Percentiles rank a stretch among this genome's conserved stretches.
Conservation (phyloP, 2,329 filamentous ascomycete genomes). For the Teratosphaeria viscida region DNA sequence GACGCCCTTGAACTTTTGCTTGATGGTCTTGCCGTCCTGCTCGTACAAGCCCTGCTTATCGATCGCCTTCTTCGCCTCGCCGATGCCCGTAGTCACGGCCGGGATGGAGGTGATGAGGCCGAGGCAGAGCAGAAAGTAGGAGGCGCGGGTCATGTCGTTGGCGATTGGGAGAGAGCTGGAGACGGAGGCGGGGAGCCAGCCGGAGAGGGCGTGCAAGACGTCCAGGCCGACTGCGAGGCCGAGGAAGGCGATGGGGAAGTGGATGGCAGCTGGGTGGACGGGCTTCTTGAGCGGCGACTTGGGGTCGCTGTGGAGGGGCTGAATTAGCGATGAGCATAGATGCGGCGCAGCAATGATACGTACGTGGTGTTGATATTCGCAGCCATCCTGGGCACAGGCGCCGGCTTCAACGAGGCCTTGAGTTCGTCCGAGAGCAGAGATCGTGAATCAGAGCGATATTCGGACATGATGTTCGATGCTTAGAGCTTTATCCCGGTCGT, state of each 20-base stretch:
- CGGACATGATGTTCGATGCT: slow-evolving; percentile 3
- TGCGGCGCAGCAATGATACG: neutral
- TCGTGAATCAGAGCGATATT: slow-evolving; percentile 5
- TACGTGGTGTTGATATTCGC: slow-evolving; percentile 2
- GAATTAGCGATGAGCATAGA: neutral
- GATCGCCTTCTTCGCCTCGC: slow-evolving; percentile 32
- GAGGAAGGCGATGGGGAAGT: slow-evolving; percentile 39
- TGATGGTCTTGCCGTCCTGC: slow-evolving; percentile 25
- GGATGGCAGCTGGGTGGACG: slow-evolving; percentile 36
- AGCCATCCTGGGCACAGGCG: slow-evolving; percentile 4
- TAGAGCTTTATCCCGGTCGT: neutral
- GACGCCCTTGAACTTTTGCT: slow-evolving; percentile 29
- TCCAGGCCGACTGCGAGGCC: slow-evolving; percentile 33
- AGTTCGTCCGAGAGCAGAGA: slow-evolving; percentile 9
- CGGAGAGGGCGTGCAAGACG: slow-evolving; percentile 26
- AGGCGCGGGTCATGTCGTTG: slow-evolving; percentile 29
- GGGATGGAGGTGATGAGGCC: slow-evolving; percentile 27
- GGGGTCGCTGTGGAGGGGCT: slow-evolving; percentile 12
- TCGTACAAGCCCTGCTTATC: slow-evolving; percentile 33
- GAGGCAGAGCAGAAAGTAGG: slow-evolving; percentile 36
- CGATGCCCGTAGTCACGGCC: slow-evolving; percentile 23
- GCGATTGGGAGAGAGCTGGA: slow-evolving; percentile 24
- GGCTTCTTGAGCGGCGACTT: slow-evolving; percentile 24
- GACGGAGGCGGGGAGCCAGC: slow-evolving; percentile 20
- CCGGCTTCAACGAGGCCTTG: slow-evolving; percentile 6